These are phyloP conservation scores for Fusarium hainanense DNA, from an alignment of 2,329 filamentous ascomycete genomes.

Conservation along the genomic window DNA sequence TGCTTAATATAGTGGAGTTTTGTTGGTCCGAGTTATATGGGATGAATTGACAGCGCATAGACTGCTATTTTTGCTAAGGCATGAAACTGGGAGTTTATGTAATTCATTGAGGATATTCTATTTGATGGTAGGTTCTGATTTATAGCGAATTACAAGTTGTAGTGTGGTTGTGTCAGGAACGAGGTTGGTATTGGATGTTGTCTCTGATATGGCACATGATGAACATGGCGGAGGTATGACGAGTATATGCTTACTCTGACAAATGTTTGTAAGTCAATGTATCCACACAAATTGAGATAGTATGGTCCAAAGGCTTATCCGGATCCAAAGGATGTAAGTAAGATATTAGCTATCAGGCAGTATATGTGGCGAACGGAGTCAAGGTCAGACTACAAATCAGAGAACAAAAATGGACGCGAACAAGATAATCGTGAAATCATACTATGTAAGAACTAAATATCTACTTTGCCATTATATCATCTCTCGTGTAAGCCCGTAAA, in stretches of 20 bases:
- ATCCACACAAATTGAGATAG: no score
- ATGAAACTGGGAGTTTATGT: neutral
- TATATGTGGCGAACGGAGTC: neutral
- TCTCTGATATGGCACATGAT: neutral
- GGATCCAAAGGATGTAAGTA: neutral
- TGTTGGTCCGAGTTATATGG: neutral
- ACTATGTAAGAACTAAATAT: neutral
- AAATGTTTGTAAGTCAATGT: accelerated
- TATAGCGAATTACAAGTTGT: neutral
- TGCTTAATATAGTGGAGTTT: neutral
- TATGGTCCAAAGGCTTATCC: neutral
- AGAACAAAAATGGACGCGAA: neutral
- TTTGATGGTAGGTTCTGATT: neutral
- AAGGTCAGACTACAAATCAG: neutral
- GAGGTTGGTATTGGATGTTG: neutral
- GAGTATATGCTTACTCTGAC: neutral
- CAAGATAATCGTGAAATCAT: neutral
- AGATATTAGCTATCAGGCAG: neutral
- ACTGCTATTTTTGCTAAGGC: neutral
- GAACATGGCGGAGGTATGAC: neutral
- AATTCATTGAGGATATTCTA: neutral
- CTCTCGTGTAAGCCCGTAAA: neutral
- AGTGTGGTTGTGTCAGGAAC: neutral
- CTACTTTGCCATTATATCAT: neutral
- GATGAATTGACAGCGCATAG: neutral